These are phyloP conservation scores for Mucor plumbeus DNA, from an alignment of 371 early-diverging fungal species.

Conservation along the genomic window DNA sequence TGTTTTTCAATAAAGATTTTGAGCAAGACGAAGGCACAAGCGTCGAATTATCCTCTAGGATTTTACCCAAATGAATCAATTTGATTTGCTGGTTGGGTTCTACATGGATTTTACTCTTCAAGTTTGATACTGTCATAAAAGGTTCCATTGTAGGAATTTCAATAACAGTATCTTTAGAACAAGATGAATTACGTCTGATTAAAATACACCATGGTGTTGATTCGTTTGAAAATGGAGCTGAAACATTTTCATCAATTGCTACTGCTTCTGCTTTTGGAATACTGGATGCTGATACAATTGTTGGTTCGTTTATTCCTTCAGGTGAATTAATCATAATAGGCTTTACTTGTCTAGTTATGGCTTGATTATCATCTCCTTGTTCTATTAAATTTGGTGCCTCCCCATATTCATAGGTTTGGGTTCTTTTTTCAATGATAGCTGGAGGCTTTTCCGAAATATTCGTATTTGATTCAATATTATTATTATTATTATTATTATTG, in stretches of 20 bases:
- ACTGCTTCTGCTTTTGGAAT: not conserved
- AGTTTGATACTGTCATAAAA: conserved; percentile 15
- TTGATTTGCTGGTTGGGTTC: conserved; percentile 8
- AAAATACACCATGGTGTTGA: conserved; percentile 3
- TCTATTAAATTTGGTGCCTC: conserved; percentile 4
- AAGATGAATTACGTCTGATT: not conserved
- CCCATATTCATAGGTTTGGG: not conserved
- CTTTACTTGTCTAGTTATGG: not conserved
- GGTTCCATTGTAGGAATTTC: conserved; percentile 14
- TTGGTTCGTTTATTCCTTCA: not conserved
- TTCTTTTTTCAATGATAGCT: conserved; percentile 4
- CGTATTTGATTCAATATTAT: not conserved
- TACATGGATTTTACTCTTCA: conserved; percentile 10
- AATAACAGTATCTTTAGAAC: conserved; percentile 1
- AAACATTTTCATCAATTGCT: not conserved
- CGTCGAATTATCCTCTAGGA: conserved; percentile 4
- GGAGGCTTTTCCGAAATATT: not conserved
- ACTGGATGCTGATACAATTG: not conserved
- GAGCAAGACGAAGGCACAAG: conserved; percentile 8
- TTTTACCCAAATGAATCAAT: conserved; percentile 17
- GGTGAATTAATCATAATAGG: conserved; percentile 11
- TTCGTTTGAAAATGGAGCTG: not conserved
- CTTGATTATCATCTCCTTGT: not conserved
- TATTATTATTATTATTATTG: not conserved
- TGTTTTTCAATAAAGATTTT: not conserved